phyloP scores from a whole-genome alignment of 805 yeast genomes.

The Debaryomyces castellii region DNA sequence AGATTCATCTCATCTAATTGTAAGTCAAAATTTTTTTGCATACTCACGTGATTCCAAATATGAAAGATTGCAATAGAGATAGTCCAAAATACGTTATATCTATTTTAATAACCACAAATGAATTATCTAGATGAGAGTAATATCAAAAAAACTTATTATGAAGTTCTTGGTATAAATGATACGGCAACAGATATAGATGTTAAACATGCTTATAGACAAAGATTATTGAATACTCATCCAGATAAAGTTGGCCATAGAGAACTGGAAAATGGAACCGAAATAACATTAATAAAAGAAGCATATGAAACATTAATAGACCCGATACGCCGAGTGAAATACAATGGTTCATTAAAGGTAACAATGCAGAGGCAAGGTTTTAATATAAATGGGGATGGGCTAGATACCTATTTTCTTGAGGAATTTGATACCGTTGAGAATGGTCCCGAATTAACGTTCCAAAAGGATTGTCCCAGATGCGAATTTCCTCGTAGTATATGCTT shows the following conservation, averaged over 20 bases:
- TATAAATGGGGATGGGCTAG: conserved; percentile 67
- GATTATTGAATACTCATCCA: conserved; percentile 70
- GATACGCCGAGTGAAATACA: conserved; percentile 48
- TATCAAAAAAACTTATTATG: conserved; percentile 41
- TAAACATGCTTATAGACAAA: conserved; percentile 61
- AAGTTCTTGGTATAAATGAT: conserved; percentile 51
- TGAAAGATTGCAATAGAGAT: neutral
- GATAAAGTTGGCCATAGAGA: conserved; percentile 49
- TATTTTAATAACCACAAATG: neutral
- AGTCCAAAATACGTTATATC: neutral
- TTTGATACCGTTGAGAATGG: conserved; percentile 39
- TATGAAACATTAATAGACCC: conserved; percentile 53
- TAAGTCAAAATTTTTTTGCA: neutral
- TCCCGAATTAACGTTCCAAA: conserved; percentile 33
- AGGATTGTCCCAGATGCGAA: conserved; percentile 69
- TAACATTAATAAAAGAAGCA: conserved; percentile 53
- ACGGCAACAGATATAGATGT: conserved; percentile 42
- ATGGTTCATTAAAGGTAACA: conserved; percentile 37
- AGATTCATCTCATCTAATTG: conserved; percentile 3
- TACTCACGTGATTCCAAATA: neutral
- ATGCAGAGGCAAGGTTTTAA: conserved; percentile 38
- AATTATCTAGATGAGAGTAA: conserved; percentile 7
- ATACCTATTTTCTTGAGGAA: conserved; percentile 62
- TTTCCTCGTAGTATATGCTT: conserved; percentile 53
- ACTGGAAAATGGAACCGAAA: conserved; percentile 16